Evolutionary conservation across 1,284 basidiomycete genomes (phyloP).

Genomic region (Puccinia triticina): DNA sequence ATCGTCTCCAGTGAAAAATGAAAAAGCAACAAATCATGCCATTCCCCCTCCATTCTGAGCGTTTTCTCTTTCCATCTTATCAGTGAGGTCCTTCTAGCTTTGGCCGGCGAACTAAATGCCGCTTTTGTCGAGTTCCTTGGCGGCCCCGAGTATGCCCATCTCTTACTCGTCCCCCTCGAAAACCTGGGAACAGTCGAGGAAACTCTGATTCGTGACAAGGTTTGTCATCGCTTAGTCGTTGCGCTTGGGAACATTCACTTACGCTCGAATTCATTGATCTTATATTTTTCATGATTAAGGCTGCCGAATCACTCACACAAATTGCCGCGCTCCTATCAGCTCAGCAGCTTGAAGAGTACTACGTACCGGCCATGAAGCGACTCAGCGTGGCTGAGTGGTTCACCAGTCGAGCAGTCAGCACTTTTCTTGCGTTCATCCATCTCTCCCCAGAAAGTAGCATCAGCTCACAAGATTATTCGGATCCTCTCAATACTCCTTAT

Average conservation of each 20-base stretch:
- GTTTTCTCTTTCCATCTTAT: background rate
- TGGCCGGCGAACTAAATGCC: slow-evolving; percentile 84
- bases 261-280: slow-evolving; percentile 10
- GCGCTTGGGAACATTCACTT: slow-evolving; percentile 1
- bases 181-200: slow-evolving; percentile 96
- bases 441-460: background rate
- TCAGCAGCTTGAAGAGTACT: slow-evolving; percentile 82
- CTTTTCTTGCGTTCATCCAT: background rate
- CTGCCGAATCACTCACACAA: slow-evolving; percentile 94
- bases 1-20: background rate
- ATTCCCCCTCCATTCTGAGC: too few relatives aligned
- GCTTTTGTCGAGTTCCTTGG: slow-evolving; percentile 89
- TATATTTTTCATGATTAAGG: slow-evolving; percentile 65
- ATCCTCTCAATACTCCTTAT: background rate
- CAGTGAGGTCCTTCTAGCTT: slow-evolving; percentile 84
- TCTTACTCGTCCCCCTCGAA: slow-evolving; percentile 88
- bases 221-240: slow-evolving; percentile 57
- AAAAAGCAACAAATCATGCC: background rate
- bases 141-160: slow-evolving; percentile 82
- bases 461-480: background rate
- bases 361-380: slow-evolving; percentile 86
- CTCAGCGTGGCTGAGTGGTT: slow-evolving; percentile 97
- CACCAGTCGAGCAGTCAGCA: slow-evolving; percentile 68
- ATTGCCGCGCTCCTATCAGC: slow-evolving; percentile 78
- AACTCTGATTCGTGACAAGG: slow-evolving; percentile 97